These are phyloP conservation scores for Monilinia fructigena DNA, from an alignment of 2,329 filamentous ascomycete genomes.

Conservation along the genomic window DNA sequence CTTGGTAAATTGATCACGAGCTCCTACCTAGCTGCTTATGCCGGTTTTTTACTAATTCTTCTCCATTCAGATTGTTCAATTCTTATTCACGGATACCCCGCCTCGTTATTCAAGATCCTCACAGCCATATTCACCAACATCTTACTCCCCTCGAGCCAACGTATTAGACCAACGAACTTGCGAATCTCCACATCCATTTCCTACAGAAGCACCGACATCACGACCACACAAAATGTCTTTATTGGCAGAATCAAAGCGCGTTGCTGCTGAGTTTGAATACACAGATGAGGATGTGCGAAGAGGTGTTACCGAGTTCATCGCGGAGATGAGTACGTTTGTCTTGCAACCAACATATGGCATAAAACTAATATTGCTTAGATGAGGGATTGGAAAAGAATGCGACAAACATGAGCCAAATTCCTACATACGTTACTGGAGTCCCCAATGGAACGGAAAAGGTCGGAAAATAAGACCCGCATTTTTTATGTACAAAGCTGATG, in stretches of 20 bases:
- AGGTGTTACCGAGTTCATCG: constrained; percentile 81
- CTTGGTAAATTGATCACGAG: constrained; percentile 33
- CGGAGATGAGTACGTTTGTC: constrained; percentile 69
- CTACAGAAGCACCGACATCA: constrained; percentile 54
- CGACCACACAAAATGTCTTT: constrained; percentile 60
- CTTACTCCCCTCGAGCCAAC: constrained; percentile 47
- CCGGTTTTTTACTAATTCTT: constrained; percentile 17
- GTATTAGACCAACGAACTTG: constrained; percentile 51
- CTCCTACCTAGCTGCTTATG: not conserved
- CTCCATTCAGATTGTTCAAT: constrained; percentile 48
- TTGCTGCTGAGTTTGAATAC: constrained; percentile 85
- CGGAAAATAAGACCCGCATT: constrained; percentile 29
- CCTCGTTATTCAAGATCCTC: constrained; percentile 40
- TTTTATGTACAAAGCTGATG: constrained; percentile 14
- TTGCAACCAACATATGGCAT: constrained; percentile 28
- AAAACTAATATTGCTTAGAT: constrained; percentile 49
- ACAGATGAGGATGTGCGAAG: constrained; percentile 72
- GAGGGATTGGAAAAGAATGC: constrained; percentile 78
- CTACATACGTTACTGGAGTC: constrained; percentile 92
- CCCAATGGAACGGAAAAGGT: constrained; percentile 98
- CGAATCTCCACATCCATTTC: constrained; percentile 55
- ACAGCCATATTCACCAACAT: constrained; percentile 36
- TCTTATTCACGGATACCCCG: constrained; percentile 46
- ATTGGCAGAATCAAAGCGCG: constrained; percentile 69
- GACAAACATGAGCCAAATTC: constrained; percentile 89